Conservation (phyloP, 352 stramenopile genomes). For the Globisporangium nagaii region DNA sequence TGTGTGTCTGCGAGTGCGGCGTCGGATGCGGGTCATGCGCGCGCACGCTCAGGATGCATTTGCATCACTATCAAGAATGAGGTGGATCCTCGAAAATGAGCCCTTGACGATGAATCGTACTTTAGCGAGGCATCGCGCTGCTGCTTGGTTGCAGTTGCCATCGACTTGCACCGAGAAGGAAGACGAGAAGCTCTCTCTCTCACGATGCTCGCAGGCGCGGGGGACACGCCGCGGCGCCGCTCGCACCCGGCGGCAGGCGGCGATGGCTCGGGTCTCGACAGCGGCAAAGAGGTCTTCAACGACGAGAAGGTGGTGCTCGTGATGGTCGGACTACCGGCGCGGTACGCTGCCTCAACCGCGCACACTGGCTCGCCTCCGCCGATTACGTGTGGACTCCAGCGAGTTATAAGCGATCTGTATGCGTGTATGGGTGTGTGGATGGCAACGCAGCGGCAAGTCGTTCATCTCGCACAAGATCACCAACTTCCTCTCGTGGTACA, state of each 20-base stretch:
- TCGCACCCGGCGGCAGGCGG: not conserved
- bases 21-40: no score
- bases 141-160: not conserved
- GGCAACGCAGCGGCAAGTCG: conserved; percentile 84
- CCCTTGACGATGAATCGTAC: no score
- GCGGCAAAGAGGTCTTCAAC: conserved; percentile 37
- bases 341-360: conserved; percentile 17
- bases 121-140: not conserved
- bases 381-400: no score
- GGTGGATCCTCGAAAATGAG: no score
- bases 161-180: no score
- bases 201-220: not conserved
- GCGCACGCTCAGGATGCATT: no score
- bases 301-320: conserved; percentile 88
- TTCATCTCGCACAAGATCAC: conserved; percentile 87
- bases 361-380: no score
- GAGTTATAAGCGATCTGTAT: no score
- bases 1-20: no score
- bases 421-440: not conserved
- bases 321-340: conserved; percentile 87
- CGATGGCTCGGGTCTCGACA: not conserved
- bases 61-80: not conserved
- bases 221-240: not conserved
- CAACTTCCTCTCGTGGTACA: conserved; percentile 40
- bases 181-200: no score